Evolutionary conservation across 1,139 yeast genomes (phyloP).

Genomic region (Diutina ranongensis): DNA sequence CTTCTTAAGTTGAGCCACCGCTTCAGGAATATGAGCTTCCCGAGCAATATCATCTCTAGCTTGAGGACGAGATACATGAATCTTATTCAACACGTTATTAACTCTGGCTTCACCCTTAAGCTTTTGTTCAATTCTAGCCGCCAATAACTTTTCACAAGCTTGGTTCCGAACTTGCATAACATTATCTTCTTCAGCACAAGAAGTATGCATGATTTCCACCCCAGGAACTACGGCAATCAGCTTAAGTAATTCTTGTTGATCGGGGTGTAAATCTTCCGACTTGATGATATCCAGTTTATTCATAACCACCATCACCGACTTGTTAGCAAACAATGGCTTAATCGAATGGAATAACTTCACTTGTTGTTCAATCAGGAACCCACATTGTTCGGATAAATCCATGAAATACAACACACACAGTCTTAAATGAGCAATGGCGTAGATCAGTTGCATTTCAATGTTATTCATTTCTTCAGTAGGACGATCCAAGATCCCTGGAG

Average conservation of each 20-base stretch:
- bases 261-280: conserved; percentile 72
- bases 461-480: conserved; percentile 99
- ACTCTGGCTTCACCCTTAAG: conserved; percentile 89
- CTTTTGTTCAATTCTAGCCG: conserved; percentile 94
- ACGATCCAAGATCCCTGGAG: conserved; percentile 97
- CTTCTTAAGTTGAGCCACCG: conserved; percentile 43
- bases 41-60: conserved; percentile 80
- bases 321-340: conserved; percentile 94
- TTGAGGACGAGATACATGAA: conserved; percentile 87
- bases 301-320: conserved; percentile 89
- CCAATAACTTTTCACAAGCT: conserved; percentile 92
- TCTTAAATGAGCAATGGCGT: conserved; percentile 96
- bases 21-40: conserved; percentile 74
- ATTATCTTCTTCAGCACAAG: conserved; percentile 91
- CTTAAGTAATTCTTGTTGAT: conserved; percentile 61
- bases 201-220: conserved; percentile 85
- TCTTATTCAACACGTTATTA: conserved; percentile 80
- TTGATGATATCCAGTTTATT: conserved; percentile 88
- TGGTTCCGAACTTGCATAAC: conserved; percentile 93
- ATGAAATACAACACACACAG: conserved; percentile 93
- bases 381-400: conserved; percentile 99
- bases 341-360: conserved; percentile 93
- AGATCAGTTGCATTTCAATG: conserved; percentile 97
- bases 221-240: conserved; percentile 55
- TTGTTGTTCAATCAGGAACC: conserved; percentile 94